phyloP scores from a whole-genome alignment of 2,329 filamentous ascomycete genomes.

The Arthrobotrys sinensis region DNA sequence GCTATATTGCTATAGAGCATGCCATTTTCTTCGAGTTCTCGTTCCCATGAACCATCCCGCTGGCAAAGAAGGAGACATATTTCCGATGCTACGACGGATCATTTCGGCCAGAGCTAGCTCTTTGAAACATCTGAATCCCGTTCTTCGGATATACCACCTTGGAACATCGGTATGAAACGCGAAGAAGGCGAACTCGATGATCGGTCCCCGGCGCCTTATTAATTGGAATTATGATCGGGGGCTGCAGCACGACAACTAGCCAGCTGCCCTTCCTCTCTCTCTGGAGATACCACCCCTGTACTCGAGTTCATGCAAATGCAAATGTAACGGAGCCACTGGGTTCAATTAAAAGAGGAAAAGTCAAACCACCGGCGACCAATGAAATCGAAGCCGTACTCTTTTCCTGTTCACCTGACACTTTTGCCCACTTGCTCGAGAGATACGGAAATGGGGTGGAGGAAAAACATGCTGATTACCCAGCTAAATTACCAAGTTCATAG shows the following conservation, averaged over 20 bases:
- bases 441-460: conserved; percentile 52
- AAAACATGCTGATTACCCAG: conserved; percentile 60
- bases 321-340: conserved; percentile 59
- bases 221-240: conserved; percentile 47
- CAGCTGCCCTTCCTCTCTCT: conserved; percentile 13
- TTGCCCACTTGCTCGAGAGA: conserved; percentile 38
- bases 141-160: conserved; percentile 41
- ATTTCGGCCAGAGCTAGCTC: neutral
- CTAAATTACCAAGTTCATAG: conserved; percentile 54
- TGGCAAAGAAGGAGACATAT: conserved; percentile 23
- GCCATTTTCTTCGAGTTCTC: conserved; percentile 20
- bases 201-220: conserved; percentile 42
- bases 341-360: conserved; percentile 55
- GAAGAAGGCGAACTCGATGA: conserved; percentile 56
- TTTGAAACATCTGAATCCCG: conserved; percentile 30
- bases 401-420: conserved; percentile 59
- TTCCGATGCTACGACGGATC: conserved; percentile 17
- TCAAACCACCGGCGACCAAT: conserved; percentile 52
- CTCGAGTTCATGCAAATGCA: conserved; percentile 58
- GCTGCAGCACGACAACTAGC: conserved; percentile 17
- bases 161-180: conserved; percentile 46
- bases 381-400: conserved; percentile 48
- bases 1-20: conserved; percentile 13
- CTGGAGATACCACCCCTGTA: conserved; percentile 41
- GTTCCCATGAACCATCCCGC: conserved; percentile 41